Percentiles rank a stretch among this genome's conserved stretches.
phyloP scores from a whole-genome alignment of 23 red algal species.

The Gracilaria domingensis region DNA sequence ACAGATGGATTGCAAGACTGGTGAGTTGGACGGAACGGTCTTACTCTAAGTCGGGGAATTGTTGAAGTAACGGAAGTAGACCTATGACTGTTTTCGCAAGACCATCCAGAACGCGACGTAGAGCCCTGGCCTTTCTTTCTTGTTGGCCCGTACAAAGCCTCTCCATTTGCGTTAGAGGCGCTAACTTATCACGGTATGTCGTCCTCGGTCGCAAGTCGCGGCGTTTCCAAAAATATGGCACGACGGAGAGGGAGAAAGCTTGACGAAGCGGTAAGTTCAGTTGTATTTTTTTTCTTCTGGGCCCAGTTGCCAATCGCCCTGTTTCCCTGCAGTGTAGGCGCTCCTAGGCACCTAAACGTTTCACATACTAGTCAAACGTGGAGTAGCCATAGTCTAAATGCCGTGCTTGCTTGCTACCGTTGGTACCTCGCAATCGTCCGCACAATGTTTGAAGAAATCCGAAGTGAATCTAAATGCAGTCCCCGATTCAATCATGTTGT shows the following conservation, averaged over 20 bases:
- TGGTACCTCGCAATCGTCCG: no score
- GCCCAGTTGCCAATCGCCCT: no score
- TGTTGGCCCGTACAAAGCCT: neutral
- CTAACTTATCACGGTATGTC: neutral
- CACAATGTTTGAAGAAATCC: no score
- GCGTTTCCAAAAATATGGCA: neutral
- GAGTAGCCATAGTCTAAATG: no score
- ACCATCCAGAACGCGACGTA: neutral
- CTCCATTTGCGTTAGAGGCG: neutral
- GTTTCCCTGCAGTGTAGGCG: no score
- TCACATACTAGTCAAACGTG: no score
- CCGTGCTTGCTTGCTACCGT: no score
- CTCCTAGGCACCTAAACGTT: no score
- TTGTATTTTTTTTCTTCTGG: neutral
- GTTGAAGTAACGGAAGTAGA: slow-evolving; percentile 4
- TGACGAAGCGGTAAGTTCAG: neutral
- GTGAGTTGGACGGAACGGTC: neutral
- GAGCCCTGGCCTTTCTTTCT: neutral
- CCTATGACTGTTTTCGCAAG: neutral
- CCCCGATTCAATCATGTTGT: no score
- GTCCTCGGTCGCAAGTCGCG: neutral
- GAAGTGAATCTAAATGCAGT: no score
- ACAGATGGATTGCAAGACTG: slow-evolving; percentile 16
- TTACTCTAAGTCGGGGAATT: neutral
- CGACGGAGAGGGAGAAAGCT: neutral